Evolutionary conservation across 2,329 filamentous ascomycete species (phyloP).

Genomic region (Ophiosphaerella korrae): DNA sequence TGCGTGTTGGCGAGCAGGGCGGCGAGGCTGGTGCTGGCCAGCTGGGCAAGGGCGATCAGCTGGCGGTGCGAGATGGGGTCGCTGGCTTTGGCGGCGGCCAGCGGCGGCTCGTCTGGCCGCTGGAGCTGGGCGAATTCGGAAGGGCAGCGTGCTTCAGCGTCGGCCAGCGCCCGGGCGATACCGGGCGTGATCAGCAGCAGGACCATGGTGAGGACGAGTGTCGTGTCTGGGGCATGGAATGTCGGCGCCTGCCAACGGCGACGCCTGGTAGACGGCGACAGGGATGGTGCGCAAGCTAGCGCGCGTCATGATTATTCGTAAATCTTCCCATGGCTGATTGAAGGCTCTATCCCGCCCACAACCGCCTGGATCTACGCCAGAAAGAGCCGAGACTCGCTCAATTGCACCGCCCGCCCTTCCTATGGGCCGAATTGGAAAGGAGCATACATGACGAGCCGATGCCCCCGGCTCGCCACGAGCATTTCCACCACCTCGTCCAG

Average conservation of each 20-base stretch:
- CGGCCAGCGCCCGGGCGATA: slow-evolving; percentile 66
- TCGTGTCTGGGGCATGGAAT: not conserved
- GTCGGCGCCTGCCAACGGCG: slow-evolving; percentile 6
- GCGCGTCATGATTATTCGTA: slow-evolving; percentile 39
- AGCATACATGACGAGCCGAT: slow-evolving; percentile 39
- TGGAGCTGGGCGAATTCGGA: slow-evolving; percentile 31
- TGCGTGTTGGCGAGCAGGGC: slow-evolving; percentile 71
- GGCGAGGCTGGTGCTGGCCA: slow-evolving; percentile 60
- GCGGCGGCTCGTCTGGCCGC: slow-evolving; percentile 52
- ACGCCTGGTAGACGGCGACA: slow-evolving; percentile 1
- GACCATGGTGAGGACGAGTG: slow-evolving; percentile 62
- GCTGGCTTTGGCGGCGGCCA: slow-evolving; percentile 60
- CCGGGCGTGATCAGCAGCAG: slow-evolving; percentile 75
- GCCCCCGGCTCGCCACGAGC: slow-evolving; percentile 44
- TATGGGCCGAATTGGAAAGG: slow-evolving; percentile 1
- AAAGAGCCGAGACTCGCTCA: slow-evolving; percentile 20
- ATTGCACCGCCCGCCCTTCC: slow-evolving; percentile 24
- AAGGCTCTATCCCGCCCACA: slow-evolving; percentile 12
- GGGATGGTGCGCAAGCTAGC: slow-evolving; percentile 13
- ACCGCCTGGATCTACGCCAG: slow-evolving; percentile 4
- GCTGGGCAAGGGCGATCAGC: slow-evolving; percentile 61
- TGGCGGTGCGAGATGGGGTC: slow-evolving; percentile 75
- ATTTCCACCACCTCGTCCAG: slow-evolving; percentile 32
- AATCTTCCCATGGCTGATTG: slow-evolving; percentile 25
- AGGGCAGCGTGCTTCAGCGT: slow-evolving; percentile 25